Percentiles rank a stretch among this genome's conserved stretches.
Conservation (phyloP, 441 rosid genomes). For the Gossypium davidsonii region DNA sequence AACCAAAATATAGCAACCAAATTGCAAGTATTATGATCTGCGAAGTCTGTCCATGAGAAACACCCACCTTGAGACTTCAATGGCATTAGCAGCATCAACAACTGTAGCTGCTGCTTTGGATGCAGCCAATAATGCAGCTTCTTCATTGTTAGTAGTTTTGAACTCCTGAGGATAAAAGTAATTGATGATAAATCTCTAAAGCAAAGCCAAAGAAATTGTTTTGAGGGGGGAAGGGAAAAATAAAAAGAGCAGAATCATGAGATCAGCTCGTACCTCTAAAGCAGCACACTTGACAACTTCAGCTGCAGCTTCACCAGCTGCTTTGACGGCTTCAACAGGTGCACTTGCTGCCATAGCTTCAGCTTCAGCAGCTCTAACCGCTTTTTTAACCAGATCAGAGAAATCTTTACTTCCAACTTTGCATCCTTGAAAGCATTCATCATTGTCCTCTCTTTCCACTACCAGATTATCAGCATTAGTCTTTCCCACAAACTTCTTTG, state of each 20-base stretch:
- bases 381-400: conserved; percentile 67
- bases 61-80: conserved; percentile 76
- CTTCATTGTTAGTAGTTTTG: conserved; percentile 62
- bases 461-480: conserved; percentile 35
- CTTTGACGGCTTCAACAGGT: conserved; percentile 78
- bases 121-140: conserved; percentile 89
- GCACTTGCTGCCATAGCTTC: conserved; percentile 93
- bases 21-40: background rate
- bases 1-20: background rate
- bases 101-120: conserved; percentile 88
- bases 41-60: conserved; percentile 1
- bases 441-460: conserved; percentile 61
- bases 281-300: conserved; percentile 93
- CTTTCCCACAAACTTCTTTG: conserved; percentile 37
- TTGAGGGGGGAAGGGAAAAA: background rate
- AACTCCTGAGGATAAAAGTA: conserved; percentile 46
- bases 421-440: conserved; percentile 80
- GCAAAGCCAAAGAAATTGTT: background rate
- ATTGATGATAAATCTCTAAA: conserved; percentile 9
- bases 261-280: conserved; percentile 39
- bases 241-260: background rate
- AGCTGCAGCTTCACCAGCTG: conserved; percentile 95
- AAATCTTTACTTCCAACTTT: conserved; percentile 75
- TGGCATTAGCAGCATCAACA: conserved; percentile 73
- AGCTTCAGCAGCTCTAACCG: conserved; percentile 89